Evolutionary conservation across 805 yeast genomes (phyloP), one percentile per base, ranked within the genome.

Genomic region (Kurtzmaniella fragi): DNA sequence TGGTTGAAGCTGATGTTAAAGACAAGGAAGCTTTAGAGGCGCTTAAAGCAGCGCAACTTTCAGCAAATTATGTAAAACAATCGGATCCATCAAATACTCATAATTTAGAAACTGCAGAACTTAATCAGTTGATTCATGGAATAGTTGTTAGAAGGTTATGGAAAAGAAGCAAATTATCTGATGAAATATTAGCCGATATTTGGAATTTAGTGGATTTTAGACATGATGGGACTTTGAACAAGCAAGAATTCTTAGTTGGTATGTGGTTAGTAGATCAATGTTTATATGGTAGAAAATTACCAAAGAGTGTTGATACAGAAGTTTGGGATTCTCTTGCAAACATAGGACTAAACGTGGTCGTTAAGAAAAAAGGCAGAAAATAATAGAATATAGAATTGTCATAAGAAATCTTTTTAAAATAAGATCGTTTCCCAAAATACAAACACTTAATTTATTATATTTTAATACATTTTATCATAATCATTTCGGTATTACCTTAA

Each of bases 261-360:
- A 90, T 86, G 84, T 93, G 99, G 99, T 62, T 90, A 4, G 90
- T 93, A 2, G 99, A 93, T 59, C 99, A 93, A 61, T 86, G 96
- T 55, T 68, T 93, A 11, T 93, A 91, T 56, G 99, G 99, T 0
- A 71, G 95, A 30, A 93, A 93, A 57, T 64, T 93, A 35, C 98
- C 99, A 0, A 72, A 76, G 42, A 61, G 61, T 29, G 76, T 93
- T 5, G 80, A 75, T 31, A 77, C 74, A 4, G 73, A 71, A 23
- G 80, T 91, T 1, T 93, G 98, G 98, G 74, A 77, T 32, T 84
- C 95, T 57, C 84, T 85, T 10, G 73, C 73, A 28, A 67, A 64
- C 32, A 60, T 73, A 10, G 78, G 77, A 2, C 47, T 67, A 4
- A 62, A 53, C 45, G 65, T 53, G 37, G 67, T 57, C 1, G 42